phyloP scores from a whole-genome alignment of 768 basidiomycete species.

The Psilocybe cyanescens region DNA sequence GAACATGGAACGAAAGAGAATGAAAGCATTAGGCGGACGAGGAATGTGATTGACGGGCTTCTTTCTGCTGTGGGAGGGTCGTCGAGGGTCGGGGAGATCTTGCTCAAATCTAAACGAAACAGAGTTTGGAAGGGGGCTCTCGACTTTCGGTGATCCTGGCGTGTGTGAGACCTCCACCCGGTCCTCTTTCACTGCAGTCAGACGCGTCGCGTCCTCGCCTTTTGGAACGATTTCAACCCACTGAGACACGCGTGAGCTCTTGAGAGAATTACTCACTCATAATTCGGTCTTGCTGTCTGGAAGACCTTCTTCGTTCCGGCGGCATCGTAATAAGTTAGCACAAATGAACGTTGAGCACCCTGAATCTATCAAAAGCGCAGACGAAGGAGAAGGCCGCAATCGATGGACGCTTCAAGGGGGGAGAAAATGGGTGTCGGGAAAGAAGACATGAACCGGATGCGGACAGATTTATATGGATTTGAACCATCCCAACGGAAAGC shows the following conservation, averaged over 20 bases:
- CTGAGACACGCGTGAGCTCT: neutral
- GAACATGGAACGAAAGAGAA: constrained; percentile 81
- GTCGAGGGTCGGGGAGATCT: constrained; percentile 32
- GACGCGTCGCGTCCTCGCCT: neutral
- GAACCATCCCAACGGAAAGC: constrained; percentile 13
- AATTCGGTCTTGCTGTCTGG: constrained; percentile 39
- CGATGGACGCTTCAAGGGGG: constrained; percentile 7
- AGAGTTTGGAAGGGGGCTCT: neutral
- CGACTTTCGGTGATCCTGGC: neutral
- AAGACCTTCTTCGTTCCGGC: constrained; percentile 45
- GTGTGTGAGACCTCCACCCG: neutral
- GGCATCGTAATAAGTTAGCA: constrained; percentile 40
- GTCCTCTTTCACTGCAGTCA: neutral
- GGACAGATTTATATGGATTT: constrained; percentile 16
- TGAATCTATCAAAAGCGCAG: constrained; percentile 23
- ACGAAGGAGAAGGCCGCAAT: constrained; percentile 6
- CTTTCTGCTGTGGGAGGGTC: constrained; percentile 58
- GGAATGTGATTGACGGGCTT: constrained; percentile 74
- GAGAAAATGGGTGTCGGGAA: constrained; percentile 12
- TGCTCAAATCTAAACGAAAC: constrained; percentile 1
- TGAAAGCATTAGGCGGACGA: constrained; percentile 84
- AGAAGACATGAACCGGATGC: constrained; percentile 12
- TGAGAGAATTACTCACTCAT: constrained; percentile 16
- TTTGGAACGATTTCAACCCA: neutral
- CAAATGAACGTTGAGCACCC: constrained; percentile 12